A percentile compares a stretch with the other conserved stretches of the same genome.
These are phyloP conservation scores for Pinus tabuliformis DNA, from an alignment of 75 land plant genomes.

Conservation along the genomic window DNA sequence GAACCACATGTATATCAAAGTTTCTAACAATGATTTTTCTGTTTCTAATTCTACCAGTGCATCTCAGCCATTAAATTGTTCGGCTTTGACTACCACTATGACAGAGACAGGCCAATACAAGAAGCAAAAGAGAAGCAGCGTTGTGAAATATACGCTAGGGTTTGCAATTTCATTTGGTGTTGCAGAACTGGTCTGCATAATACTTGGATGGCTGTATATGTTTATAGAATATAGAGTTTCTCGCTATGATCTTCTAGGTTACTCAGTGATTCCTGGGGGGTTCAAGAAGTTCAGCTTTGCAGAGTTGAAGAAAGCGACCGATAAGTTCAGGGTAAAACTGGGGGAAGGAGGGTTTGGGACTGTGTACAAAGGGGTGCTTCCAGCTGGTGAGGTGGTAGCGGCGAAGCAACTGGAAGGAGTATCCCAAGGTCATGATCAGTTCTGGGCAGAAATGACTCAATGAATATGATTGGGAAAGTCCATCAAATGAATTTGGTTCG, in stretches of 20 bases:
- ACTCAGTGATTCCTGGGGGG: neutral
- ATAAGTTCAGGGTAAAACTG: neutral
- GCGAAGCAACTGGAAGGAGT: too few relatives aligned
- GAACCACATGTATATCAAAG: too few relatives aligned
- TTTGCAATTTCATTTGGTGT: too few relatives aligned
- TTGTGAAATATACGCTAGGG: too few relatives aligned
- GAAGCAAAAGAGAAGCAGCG: neutral
- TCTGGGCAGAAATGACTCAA: too few relatives aligned
- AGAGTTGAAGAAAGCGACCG: slow-evolving; percentile 9
- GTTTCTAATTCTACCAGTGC: neutral
- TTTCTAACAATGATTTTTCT: neutral
- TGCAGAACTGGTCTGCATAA: too few relatives aligned
- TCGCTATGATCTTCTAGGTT: neutral
- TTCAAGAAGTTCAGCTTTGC: neutral
- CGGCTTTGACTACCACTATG: too few relatives aligned
- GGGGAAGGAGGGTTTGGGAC: slow-evolving; percentile 17
- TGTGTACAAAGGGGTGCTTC: neutral
- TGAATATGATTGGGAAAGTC: too few relatives aligned
- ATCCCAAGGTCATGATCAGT: too few relatives aligned
- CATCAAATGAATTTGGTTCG: too few relatives aligned
- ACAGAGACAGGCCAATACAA: too few relatives aligned
- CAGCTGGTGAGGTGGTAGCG: neutral
- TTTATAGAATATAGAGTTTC: neutral
- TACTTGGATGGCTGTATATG: slow-evolving; percentile 27
- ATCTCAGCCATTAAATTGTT: too few relatives aligned